Evolutionary conservation across 768 basidiomycete species (phyloP).

Genomic region (Russula brevipes): DNA sequence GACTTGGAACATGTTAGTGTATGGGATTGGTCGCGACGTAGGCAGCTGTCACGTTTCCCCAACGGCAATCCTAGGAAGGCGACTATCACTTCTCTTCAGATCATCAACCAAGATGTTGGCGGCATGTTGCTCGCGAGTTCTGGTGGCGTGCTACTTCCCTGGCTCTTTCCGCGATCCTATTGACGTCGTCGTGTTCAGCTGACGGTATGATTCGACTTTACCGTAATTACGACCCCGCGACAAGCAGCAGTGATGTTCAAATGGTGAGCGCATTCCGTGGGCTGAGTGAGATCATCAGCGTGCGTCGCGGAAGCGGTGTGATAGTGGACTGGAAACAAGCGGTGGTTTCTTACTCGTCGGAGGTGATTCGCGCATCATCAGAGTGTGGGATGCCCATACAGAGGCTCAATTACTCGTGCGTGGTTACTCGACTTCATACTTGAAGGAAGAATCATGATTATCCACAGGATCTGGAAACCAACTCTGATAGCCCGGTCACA

Average conservation of each 20-base stretch:
- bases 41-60: slow-evolving; percentile 74
- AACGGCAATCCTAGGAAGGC: slow-evolving; percentile 83
- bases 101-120: slow-evolving; percentile 94
- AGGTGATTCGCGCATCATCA: slow-evolving; percentile 83
- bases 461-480: slow-evolving; percentile 78
- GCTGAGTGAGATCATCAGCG: slow-evolving; percentile 67
- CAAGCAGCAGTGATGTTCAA: slow-evolving; percentile 69
- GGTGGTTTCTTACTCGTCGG: slow-evolving; percentile 82
- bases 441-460: not conserved
- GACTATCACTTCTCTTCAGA: slow-evolving; percentile 79
- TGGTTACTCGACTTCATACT: slow-evolving; percentile 4
- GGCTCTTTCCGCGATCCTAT: not conserved
- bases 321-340: slow-evolving; percentile 93
- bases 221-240: slow-evolving; percentile 79
- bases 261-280: slow-evolving; percentile 94
- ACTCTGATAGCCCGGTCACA: slow-evolving; percentile 86
- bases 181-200: slow-evolving; percentile 42
- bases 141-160: slow-evolving; percentile 39
- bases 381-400: slow-evolving; percentile 93
- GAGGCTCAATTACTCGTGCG: slow-evolving; percentile 72
- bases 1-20: slow-evolving; percentile 47
- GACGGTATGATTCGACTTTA: slow-evolving; percentile 91
- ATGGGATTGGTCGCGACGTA: slow-evolving; percentile 89
- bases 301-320: slow-evolving; percentile 76
- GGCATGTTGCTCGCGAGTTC: slow-evolving; percentile 86